Base-by-base conservation (phyloP, 1,139 yeast genomes). In the Geotrichum restrictum region DNA sequence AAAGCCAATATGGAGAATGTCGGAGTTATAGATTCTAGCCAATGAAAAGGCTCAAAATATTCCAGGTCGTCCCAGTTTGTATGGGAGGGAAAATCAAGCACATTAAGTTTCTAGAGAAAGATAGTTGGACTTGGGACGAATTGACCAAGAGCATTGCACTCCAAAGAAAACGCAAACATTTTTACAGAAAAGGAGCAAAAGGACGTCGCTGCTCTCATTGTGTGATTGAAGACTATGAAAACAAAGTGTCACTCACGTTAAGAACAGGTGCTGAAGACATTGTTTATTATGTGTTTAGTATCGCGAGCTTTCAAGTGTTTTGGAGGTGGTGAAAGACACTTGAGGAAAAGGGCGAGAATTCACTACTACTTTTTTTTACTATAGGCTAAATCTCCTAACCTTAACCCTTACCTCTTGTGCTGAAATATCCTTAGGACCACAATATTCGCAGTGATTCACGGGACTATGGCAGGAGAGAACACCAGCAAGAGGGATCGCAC, bases 261-360 rank as follows among this genome's bases (percentile, higher is more conserved):
- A 64, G 60, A 45, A 65, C 60, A 45, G 65, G 61, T 51, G 61
- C 60, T 43, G 59, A 52, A 51, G 60, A 56, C 57, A 54, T 49
- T 49, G 44, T 51, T 38, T 27, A 22, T n/a, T 42, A 5, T 36
- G 8, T 24, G 29, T 24, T 5, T 24, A 8, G 8, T 24, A 14
- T 57, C 51, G 13, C 46, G 51, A 10, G 51, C 38, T 39, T 34
- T 24, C 29, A 24, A 8, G 5, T 24, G 29, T 56, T 32, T 45
- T 50, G 10, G 43, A 44, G 29, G 49, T 50, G 18, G 46, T 57
- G 33, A 53, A 51, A 31, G 54, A 40, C 27, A 14, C 41, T 24
- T 33, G 50, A 14, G 45, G 8, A 24, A 24, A n/a, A n/a, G n/a
- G n/a, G n/a, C 41, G 29, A 47, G 36, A 19, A 31, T 29, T 40